These are phyloP conservation scores for Gleditsia sinensis DNA, from an alignment of 306 rosid genomes.

Conservation along the genomic window DNA sequence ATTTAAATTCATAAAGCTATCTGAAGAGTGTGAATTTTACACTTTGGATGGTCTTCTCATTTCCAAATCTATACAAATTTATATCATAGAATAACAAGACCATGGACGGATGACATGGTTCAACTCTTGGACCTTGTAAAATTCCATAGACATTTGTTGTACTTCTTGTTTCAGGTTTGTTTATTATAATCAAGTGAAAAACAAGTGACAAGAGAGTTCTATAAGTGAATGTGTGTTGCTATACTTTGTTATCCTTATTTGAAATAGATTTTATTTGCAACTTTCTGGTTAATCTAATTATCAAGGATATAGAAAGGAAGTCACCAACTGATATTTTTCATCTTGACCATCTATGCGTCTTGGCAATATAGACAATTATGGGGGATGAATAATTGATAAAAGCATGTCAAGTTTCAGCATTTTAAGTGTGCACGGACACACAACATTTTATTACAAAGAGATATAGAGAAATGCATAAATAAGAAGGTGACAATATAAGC, in stretches of 20 bases:
- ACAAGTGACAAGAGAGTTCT: not conserved
- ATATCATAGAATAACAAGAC: conserved; percentile 2
- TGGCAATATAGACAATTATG: not conserved
- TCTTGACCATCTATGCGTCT: not conserved
- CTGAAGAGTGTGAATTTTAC: not conserved
- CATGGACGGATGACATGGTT: not conserved
- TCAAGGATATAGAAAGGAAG: not conserved
- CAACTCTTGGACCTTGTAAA: not conserved
- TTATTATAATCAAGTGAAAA: conserved; percentile 9
- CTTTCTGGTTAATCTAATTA: conserved; percentile 6
- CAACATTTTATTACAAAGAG: conserved; percentile 9
- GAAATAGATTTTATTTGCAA: not conserved
- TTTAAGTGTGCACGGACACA: not conserved
- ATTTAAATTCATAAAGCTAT: conserved; percentile 4
- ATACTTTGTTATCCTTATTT: not conserved
- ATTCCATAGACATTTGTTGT: not conserved
- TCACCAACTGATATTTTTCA: not conserved
- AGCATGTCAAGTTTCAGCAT: conserved; percentile 13
- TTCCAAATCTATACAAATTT: not conserved
- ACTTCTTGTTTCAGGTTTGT: not conserved
- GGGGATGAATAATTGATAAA: not conserved
- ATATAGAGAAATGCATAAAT: conserved; percentile 12
- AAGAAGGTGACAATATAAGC: conserved; percentile 11
- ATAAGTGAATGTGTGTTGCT: conserved; percentile 1
- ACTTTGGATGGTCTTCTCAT: not conserved